Evolutionary conservation across 2,329 filamentous ascomycete species (phyloP), one percentile per base, ranked within the genome.

Genomic region (Raffaelea albimanens): DNA sequence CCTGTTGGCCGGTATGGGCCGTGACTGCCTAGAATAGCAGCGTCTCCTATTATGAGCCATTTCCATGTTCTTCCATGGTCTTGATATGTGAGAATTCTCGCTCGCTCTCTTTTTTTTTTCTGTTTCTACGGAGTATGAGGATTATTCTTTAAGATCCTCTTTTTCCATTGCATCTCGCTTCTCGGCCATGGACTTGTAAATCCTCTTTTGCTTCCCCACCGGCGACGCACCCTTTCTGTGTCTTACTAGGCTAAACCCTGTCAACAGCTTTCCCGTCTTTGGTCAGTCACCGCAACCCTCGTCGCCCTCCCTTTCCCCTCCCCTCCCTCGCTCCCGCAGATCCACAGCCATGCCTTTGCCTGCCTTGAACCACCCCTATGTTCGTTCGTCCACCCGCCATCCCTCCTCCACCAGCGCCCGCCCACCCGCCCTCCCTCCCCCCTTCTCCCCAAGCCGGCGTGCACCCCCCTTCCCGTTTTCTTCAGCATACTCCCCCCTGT

Each of bases 261-360:
- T 10, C 31, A 13, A 19, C 18, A 5, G 20, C 33, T 38, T 20
- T 16, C n/a, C 3, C 5, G 3, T n/a, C 14, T 31, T 25, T 43
- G n/a, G 40, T 25, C 40, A 38, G 13, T n/a, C 34, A 38, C 34
- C 34, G 5, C n/a, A n/a, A n/a, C n/a, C n/a, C n/a, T n/a, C n/a
- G n/a, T n/a, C 14, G 5, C 34, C 18, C 34, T 16, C 34, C 34
- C 18, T 8, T 19, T 38, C 18, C 14, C 14, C 39, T 39, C 18
- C 31, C 25, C 29, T 13, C 42, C 22, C 20, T n/a, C 22, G 16
- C 36, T 45, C 48, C 45, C 46, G 46, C 25, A 48, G 48, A 45
- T 45, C 48, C 48, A 52, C 51, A 40, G 34, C 46, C 48, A 50
- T 38, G 45, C 45, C 45, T 33, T 38, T 38, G 13, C 34, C 34